These are phyloP conservation scores for Fusarium sp. DNA, from an alignment of 2,329 filamentous ascomycete genomes.

Conservation along the genomic window DNA sequence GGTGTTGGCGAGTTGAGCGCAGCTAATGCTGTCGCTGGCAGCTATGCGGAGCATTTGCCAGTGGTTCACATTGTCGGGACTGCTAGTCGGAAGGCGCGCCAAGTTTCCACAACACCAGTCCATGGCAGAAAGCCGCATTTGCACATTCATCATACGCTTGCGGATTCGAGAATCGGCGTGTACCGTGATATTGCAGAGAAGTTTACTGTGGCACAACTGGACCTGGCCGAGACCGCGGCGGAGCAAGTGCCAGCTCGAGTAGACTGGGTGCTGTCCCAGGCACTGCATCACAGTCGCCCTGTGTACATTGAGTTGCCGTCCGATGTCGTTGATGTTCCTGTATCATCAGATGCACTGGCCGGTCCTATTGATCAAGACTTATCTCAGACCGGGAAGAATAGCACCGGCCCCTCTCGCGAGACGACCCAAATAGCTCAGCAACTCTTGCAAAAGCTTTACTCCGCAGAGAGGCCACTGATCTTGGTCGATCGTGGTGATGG, in stretches of 20 bases:
- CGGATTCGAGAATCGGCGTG: background rate
- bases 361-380: background rate
- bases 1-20: slow-evolving; percentile 28
- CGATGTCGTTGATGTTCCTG: background rate
- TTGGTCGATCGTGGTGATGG: slow-evolving; percentile 4
- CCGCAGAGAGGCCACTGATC: background rate
- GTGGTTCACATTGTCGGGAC: slow-evolving; percentile 29
- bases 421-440: background rate
- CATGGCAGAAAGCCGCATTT: background rate
- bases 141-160: slow-evolving; percentile 22
- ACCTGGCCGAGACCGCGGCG: background rate
- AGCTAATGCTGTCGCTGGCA: slow-evolving; percentile 24
- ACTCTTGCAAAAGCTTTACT: background rate
- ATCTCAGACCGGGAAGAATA: background rate
- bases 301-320: slow-evolving; percentile 28
- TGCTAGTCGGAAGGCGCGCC: background rate
- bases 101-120: accelerated
- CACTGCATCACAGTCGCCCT: background rate
- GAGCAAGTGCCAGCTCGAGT: background rate
- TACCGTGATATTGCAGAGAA: slow-evolving; percentile 22
- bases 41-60: slow-evolving; percentile 19
- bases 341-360: background rate
- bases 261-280: background rate
- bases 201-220: slow-evolving; percentile 19
- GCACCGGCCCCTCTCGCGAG: background rate